These are phyloP conservation scores for Corymbia maculata DNA, from an alignment of 345 rosid genomes.

Conservation along the genomic window DNA sequence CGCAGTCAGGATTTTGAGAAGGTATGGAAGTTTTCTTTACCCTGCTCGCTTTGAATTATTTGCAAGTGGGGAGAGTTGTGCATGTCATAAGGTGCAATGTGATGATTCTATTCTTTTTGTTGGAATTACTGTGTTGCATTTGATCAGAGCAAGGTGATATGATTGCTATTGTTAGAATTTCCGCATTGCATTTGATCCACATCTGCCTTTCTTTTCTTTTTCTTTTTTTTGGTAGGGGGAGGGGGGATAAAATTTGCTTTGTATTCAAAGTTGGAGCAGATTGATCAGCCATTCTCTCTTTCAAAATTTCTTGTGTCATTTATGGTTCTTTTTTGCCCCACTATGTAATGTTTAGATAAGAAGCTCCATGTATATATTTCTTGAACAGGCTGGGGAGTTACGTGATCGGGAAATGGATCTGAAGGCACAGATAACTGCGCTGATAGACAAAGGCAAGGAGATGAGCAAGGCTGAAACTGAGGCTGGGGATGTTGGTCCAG, in stretches of 20 bases:
- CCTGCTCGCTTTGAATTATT: neutral
- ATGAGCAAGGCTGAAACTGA: constrained; percentile 90
- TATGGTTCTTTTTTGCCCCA: neutral
- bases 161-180: neutral
- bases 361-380: neutral
- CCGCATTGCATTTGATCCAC: neutral
- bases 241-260: neutral
- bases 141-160: neutral
- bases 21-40: constrained; percentile 27
- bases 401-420: constrained; percentile 96
- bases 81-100: neutral
- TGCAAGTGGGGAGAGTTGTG: neutral
- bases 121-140: neutral
- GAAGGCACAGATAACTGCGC: constrained; percentile 76
- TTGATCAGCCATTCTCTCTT: neutral
- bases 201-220: neutral
- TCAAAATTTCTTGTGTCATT: neutral
- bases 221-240: neutral
- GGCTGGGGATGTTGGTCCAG: constrained; percentile 78
- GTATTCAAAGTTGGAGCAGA: neutral
- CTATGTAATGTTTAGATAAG: neutral
- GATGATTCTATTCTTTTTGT: neutral
- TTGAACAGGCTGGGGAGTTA: constrained; percentile 80
- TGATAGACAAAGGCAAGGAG: constrained; percentile 87
- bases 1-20: constrained; percentile 93